Evolutionary conservation across 108 stramenopile species (phyloP).

Genomic region (Skeletonema tropicum): DNA sequence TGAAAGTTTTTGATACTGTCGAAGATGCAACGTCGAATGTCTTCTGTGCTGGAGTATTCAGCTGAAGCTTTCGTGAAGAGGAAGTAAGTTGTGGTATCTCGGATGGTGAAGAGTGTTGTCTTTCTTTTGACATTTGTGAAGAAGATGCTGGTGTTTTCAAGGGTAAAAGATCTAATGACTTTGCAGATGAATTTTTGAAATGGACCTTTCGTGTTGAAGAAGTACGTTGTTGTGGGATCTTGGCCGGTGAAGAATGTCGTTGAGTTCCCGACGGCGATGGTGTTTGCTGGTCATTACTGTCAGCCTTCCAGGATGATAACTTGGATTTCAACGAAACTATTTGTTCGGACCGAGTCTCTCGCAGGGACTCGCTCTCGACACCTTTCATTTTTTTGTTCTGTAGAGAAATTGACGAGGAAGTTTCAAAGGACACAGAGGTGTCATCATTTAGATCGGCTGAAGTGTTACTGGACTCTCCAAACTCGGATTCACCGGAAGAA

Average conservation of each 20-base stretch:
- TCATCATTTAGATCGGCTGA: neutral
- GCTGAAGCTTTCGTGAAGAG: neutral
- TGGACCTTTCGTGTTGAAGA: neutral
- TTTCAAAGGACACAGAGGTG: neutral
- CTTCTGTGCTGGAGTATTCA: neutral
- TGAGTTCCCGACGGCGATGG: neutral
- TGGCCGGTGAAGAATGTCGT: neutral
- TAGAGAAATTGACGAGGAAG: neutral
- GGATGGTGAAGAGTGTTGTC: neutral
- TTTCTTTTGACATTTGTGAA: neutral
- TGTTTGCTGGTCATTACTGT: neutral
- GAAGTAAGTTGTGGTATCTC: neutral
- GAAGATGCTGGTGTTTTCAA: neutral
- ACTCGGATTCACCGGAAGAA: neutral
- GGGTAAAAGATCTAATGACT: neutral
- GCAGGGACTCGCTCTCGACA: neutral
- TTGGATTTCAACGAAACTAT: conserved; percentile 1
- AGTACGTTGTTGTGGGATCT: neutral
- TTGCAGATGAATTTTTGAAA: neutral
- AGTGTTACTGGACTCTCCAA: neutral
- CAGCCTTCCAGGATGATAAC: neutral
- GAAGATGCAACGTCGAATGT: neutral
- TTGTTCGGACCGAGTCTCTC: neutral
- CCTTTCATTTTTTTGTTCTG: neutral
- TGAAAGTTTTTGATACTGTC: neutral